Percentiles rank a stretch among this genome's conserved stretches.
Evolutionary conservation across 2,329 filamentous ascomycete genomes (phyloP).

Genomic region (Colletotrichum viniferum): DNA sequence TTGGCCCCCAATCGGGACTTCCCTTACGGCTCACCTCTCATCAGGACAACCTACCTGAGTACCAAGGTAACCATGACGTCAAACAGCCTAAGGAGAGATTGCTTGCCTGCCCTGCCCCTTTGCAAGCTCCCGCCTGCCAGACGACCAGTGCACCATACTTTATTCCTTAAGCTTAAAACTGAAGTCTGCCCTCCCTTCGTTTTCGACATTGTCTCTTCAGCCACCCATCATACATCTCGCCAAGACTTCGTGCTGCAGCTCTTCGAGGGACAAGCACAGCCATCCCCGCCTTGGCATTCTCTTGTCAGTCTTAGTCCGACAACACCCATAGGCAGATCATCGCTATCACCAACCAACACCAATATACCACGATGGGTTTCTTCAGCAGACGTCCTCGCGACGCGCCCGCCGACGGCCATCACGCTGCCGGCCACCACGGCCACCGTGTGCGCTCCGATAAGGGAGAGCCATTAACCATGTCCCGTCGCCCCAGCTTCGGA

Average conservation of each 20-base stretch:
- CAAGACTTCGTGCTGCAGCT: conserved; percentile 8
- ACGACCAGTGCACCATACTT: not conserved
- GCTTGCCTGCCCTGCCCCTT: not conserved
- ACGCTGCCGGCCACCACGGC: not conserved
- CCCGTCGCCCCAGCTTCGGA: conserved; percentile 63
- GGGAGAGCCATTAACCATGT: conserved; percentile 44
- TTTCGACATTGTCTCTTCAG: not conserved
- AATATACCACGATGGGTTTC: conserved; percentile 3
- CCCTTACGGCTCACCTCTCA: not conserved
- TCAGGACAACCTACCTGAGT: not conserved
- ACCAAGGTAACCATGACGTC: conserved; percentile 8
- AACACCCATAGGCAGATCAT: not conserved
- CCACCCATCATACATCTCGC: conserved; percentile 9
- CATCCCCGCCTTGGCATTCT: conserved; percentile 16
- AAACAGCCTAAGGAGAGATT: not conserved
- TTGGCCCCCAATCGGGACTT: not conserved
- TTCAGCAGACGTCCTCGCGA: conserved; percentile 6
- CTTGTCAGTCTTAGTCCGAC: not conserved
- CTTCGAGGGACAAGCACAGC: conserved; percentile 13
- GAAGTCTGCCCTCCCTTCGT: not conserved
- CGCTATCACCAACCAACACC: not conserved
- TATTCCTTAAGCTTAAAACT: conserved; percentile 15
- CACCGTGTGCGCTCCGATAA: not conserved
- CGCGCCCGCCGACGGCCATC: not conserved
- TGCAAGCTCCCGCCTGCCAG: not conserved